A percentile compares a stretch with the other conserved stretches of the same genome.
Evolutionary conservation across 495 filamentous ascomycete genomes (phyloP).

Genomic region (Penicillium mononematosum): DNA sequence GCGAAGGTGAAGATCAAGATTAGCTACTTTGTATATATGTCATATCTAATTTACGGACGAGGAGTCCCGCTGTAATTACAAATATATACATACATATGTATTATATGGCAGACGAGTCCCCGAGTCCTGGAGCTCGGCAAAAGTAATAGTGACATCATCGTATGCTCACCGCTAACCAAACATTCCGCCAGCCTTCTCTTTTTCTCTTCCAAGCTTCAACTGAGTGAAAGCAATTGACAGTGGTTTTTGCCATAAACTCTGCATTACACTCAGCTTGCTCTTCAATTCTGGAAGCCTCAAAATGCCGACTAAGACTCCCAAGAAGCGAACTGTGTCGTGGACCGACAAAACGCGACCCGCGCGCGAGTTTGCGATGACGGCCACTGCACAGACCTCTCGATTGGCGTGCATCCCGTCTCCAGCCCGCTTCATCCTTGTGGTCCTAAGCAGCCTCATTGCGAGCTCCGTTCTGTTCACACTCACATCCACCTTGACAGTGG

Average conservation of each 20-base stretch:
- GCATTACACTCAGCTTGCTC: background rate
- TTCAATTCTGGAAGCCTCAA: background rate
- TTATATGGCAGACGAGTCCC: background rate
- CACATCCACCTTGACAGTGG: slow-evolving; percentile 46
- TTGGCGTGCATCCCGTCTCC: slow-evolving; percentile 41
- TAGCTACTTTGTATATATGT: slow-evolving; percentile 10
- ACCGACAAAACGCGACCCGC: slow-evolving; percentile 8
- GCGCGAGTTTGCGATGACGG: slow-evolving; percentile 14
- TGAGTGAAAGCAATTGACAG: background rate
- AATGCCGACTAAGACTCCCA: slow-evolving; percentile 17
- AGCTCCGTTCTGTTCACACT: slow-evolving; percentile 57
- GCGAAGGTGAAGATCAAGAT: slow-evolving; percentile 30
- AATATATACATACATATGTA: background rate
- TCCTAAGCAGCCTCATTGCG: slow-evolving; percentile 60
- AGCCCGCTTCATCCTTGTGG: slow-evolving; percentile 61
- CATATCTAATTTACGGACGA: background rate
- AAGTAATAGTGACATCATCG: slow-evolving; percentile 39
- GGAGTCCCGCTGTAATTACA: slow-evolving; percentile 7
- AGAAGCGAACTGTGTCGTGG: slow-evolving; percentile 12
- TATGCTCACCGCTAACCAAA: slow-evolving; percentile 30
- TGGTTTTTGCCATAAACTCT: background rate
- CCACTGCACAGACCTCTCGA: slow-evolving; percentile 9
- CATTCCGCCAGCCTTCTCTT: slow-evolving; percentile 16
- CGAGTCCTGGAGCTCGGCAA: slow-evolving; percentile 14
- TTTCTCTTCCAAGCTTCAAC: slow-evolving; percentile 10